Percentiles rank a stretch among this genome's conserved stretches.
phyloP scores from a whole-genome alignment of 768 basidiomycete species.

The Rhizopogon sp. region DNA sequence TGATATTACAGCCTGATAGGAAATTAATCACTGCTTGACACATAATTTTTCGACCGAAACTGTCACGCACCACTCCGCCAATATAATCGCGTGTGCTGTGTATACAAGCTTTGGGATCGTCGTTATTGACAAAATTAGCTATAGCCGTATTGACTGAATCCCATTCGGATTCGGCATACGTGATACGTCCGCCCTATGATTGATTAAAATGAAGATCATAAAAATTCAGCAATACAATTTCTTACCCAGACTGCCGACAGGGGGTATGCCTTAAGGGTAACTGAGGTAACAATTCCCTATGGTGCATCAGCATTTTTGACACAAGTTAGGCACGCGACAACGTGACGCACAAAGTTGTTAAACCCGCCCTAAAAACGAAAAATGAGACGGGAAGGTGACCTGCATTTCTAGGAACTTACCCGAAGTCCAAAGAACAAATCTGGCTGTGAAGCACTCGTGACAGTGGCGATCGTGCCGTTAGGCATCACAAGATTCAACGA shows the following conservation, averaged over 20 bases:
- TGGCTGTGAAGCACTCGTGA: too few relatives aligned
- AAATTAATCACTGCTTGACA: neutral
- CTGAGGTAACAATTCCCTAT: slow-evolving; percentile 54
- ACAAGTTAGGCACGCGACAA: neutral
- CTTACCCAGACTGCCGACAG: slow-evolving; percentile 51
- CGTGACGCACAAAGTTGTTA: slow-evolving; percentile 51
- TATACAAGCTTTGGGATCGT: slow-evolving; percentile 26
- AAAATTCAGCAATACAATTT: slow-evolving; percentile 14
- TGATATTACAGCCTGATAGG: slow-evolving; percentile 12
- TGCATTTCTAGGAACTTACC: too few relatives aligned
- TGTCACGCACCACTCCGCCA: slow-evolving; percentile 24
- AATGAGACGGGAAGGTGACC: neutral
- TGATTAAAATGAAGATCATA: slow-evolving; percentile 10
- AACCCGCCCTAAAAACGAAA: slow-evolving; percentile 44
- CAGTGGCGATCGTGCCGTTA: too few relatives aligned
- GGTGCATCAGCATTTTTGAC: slow-evolving; percentile 29
- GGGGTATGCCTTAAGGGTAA: slow-evolving; percentile 50
- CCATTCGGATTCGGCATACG: slow-evolving; percentile 11
- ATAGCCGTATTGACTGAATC: slow-evolving; percentile 20
- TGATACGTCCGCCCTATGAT: slow-evolving; percentile 44
- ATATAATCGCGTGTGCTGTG: slow-evolving; percentile 32
- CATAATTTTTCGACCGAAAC: too few relatives aligned
- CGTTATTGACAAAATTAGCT: slow-evolving; percentile 18
- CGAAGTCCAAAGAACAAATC: too few relatives aligned
- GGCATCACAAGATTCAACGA: too few relatives aligned